These are phyloP conservation scores for Agrocybe pediades DNA, from an alignment of 768 basidiomycete genomes.

Conservation along the genomic window DNA sequence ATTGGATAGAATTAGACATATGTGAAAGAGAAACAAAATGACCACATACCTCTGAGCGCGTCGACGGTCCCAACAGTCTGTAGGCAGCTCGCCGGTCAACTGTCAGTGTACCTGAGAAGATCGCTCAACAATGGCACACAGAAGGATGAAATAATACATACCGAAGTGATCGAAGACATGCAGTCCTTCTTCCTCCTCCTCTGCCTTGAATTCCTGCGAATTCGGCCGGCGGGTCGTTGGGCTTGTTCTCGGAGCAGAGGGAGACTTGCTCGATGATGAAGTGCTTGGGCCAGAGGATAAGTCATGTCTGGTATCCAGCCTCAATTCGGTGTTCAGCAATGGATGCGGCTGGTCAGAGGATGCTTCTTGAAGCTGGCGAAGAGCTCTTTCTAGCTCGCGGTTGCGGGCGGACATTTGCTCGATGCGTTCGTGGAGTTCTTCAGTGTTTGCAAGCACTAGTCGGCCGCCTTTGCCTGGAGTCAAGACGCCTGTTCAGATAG, in stretches of 20 bases:
- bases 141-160: conserved; percentile 6
- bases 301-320: conserved; percentile 14
- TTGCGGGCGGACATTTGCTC: conserved; percentile 56
- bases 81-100: conserved; percentile 57
- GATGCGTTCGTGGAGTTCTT: conserved; percentile 69
- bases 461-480: conserved; percentile 64
- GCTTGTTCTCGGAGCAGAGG: conserved; percentile 13
- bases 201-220: conserved; percentile 21
- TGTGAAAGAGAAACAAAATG: neutral
- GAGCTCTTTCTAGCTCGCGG: conserved; percentile 61
- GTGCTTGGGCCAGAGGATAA: conserved; percentile 19
- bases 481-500: conserved; percentile 42
- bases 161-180: conserved; percentile 45
- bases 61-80: conserved; percentile 63
- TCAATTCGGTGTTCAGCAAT: conserved; percentile 35
- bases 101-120: conserved; percentile 26
- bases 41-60: conserved; percentile 61
- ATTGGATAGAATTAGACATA: conserved; percentile 9
- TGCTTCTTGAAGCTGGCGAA: conserved; percentile 48
- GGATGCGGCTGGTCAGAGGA: conserved; percentile 54
- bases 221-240: conserved; percentile 9
- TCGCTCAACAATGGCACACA: neutral
- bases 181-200: conserved; percentile 39
- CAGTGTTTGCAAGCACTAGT: conserved; percentile 66
- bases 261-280: conserved; percentile 27